A percentile compares a stretch with the other conserved stretches of the same genome.
These are phyloP conservation scores for Hanseniaspora jakobsenii DNA, from an alignment of 805 yeast genomes.

Conservation along the genomic window DNA sequence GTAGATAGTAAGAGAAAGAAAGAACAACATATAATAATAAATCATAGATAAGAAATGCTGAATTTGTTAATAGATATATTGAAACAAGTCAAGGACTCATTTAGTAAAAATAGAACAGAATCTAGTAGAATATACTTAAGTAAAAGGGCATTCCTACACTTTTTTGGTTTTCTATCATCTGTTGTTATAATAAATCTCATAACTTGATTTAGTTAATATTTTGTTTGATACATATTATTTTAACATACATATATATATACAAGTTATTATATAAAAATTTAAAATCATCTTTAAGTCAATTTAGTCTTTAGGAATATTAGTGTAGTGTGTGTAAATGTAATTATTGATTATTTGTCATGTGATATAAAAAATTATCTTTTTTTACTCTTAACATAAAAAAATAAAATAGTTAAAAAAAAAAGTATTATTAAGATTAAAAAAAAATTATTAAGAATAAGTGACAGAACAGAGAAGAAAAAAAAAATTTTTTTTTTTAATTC, in stretches of 20 bases:
- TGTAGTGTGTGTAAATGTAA: no score
- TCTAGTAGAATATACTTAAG: constrained; percentile 25
- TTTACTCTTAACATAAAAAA: no score
- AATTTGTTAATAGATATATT: constrained; percentile 15
- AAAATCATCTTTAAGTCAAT: no score
- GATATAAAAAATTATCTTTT: no score
- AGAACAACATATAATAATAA: neutral
- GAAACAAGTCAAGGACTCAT: constrained; percentile 27
- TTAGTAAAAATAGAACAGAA: constrained; percentile 25
- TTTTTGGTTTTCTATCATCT: constrained; percentile 27
- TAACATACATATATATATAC: neutral
- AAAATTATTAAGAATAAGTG: no score
- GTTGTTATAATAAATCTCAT: constrained; percentile 27
- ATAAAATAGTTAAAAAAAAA: no score
- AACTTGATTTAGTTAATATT: constrained; percentile 20
- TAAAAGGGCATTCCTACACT: constrained; percentile 27
- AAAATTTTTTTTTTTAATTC: no score
- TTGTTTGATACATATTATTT: neutral
- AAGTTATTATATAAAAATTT: no score
- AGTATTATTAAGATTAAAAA: no score
- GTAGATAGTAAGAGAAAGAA: neutral
- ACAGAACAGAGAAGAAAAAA: no score
- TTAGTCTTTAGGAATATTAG: no score
- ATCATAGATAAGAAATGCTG: neutral
- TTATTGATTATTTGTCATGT: no score